These are phyloP conservation scores for Agrocybe chaxingu DNA, from an alignment of 768 basidiomycete genomes.

Conservation along the genomic window DNA sequence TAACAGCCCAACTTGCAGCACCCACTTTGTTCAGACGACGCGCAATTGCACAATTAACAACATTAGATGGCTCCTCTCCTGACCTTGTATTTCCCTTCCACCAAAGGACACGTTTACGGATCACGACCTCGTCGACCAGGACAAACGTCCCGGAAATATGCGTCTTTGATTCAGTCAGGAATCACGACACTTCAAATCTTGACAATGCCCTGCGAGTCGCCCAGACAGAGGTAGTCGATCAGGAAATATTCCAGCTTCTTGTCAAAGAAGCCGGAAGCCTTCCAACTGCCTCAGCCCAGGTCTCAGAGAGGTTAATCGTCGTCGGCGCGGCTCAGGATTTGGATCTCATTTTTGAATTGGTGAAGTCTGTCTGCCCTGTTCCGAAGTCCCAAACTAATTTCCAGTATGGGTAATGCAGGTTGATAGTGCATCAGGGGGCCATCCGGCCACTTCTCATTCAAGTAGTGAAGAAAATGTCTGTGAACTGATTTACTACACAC, in stretches of 20 bases:
- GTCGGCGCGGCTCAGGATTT: conserved; percentile 73
- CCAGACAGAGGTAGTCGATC: conserved; percentile 73
- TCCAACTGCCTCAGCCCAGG: conserved; percentile 72
- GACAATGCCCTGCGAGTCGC: conserved; percentile 53
- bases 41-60: conserved; percentile 68
- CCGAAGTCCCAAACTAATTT: background rate
- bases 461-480: conserved; percentile 36
- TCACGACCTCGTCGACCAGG: conserved; percentile 44
- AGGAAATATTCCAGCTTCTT: conserved; percentile 74
- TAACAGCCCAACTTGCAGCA: conserved; percentile 36
- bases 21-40: conserved; percentile 58
- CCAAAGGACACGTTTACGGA: conserved; percentile 58
- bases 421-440: conserved; percentile 5
- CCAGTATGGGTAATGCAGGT: conserved; percentile 9
- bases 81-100: conserved; percentile 61
- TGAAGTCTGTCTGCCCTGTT: conserved; percentile 29
- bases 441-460: conserved; percentile 12
- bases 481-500: conserved; percentile 63
- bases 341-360: conserved; percentile 72
- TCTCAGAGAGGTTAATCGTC: conserved; percentile 74
- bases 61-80: conserved; percentile 37
- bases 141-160: conserved; percentile 28
- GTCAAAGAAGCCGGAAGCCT: conserved; percentile 75
- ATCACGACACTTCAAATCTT: conserved; percentile 32
- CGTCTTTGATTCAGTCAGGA: conserved; percentile 22